Conservation (phyloP, 371 early-diverging fungal genomes). For the Mortierella sp. region DNA sequence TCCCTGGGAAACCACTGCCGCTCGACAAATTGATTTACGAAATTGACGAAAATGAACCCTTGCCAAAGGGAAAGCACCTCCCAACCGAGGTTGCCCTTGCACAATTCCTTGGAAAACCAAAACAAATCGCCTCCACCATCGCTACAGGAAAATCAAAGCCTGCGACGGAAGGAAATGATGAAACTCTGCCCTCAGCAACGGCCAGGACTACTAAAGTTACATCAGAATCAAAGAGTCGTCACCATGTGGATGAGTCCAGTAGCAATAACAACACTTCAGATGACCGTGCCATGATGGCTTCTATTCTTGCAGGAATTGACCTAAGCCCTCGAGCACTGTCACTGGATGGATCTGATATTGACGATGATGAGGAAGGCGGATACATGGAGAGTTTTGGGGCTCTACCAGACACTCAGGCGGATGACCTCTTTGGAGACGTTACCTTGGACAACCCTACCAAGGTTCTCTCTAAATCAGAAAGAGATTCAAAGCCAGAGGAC, state of each 20-base stretch:
- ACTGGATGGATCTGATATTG: conserved; percentile 42
- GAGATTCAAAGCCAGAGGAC: conserved; percentile 45
- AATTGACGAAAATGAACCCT: conserved; percentile 50
- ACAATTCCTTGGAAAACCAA: conserved; percentile 20
- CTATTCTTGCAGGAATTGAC: conserved; percentile 48
- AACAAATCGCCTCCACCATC: background rate
- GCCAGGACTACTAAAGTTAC: background rate
- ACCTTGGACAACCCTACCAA: conserved; percentile 1
- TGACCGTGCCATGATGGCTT: conserved; percentile 52
- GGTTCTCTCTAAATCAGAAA: conserved; percentile 14
- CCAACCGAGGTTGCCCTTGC: conserved; percentile 40
- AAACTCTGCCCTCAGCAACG: background rate
- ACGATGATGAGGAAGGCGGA: conserved; percentile 21
- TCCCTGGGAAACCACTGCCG: conserved; percentile 41
- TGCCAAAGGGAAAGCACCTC: conserved; percentile 50
- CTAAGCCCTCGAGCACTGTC: conserved; percentile 44
- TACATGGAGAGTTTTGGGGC: conserved; percentile 38
- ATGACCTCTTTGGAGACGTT: conserved; percentile 47
- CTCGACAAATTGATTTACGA: conserved; percentile 36
- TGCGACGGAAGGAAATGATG: background rate
- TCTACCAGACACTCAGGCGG: conserved; percentile 35
- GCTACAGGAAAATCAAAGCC: background rate
- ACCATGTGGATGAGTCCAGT: background rate
- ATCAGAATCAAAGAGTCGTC: background rate
- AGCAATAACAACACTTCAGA: conserved; percentile 15